These are phyloP conservation scores for Aspergillus fijiensis DNA, from an alignment of 2,329 filamentous ascomycete species.

Conservation along the genomic window DNA sequence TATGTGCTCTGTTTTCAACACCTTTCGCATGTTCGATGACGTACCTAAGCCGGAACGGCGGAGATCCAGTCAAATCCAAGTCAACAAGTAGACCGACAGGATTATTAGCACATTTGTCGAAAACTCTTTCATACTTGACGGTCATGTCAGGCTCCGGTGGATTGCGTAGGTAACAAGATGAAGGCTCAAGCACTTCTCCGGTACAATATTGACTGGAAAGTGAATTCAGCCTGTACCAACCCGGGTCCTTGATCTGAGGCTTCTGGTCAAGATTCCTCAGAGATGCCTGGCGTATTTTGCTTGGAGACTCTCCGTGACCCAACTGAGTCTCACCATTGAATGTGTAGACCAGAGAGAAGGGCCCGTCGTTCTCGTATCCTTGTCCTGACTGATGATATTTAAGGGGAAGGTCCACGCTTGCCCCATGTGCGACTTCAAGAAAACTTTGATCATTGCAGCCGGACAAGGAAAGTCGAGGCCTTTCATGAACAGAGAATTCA, in stretches of 20 bases:
- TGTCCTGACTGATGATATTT: conserved; percentile 64
- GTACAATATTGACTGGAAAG: conserved; percentile 78
- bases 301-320: conserved; percentile 59
- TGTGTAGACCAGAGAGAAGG: conserved; percentile 74
- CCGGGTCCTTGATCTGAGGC: conserved; percentile 70
- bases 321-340: conserved; percentile 78
- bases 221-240: conserved; percentile 80
- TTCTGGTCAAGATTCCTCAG: conserved; percentile 59
- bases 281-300: conserved; percentile 60
- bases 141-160: conserved; percentile 80
- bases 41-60: conserved; percentile 84
- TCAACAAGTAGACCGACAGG: conserved; percentile 87
- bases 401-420: conserved; percentile 67
- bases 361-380: conserved; percentile 57
- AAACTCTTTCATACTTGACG: conserved; percentile 75
- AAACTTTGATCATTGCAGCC: conserved; percentile 79
- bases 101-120: conserved; percentile 92
- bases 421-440: conserved; percentile 77
- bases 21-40: conserved; percentile 64
- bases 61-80: conserved; percentile 85
- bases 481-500: conserved; percentile 80
- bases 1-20: conserved; percentile 54
- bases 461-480: conserved; percentile 69
- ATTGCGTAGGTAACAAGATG: conserved; percentile 89
- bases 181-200: conserved; percentile 88